A percentile compares a stretch with the other conserved stretches of the same genome.
Conservation (phyloP, 148 eudicot genomes). For the Chenopodium quinoa region DNA sequence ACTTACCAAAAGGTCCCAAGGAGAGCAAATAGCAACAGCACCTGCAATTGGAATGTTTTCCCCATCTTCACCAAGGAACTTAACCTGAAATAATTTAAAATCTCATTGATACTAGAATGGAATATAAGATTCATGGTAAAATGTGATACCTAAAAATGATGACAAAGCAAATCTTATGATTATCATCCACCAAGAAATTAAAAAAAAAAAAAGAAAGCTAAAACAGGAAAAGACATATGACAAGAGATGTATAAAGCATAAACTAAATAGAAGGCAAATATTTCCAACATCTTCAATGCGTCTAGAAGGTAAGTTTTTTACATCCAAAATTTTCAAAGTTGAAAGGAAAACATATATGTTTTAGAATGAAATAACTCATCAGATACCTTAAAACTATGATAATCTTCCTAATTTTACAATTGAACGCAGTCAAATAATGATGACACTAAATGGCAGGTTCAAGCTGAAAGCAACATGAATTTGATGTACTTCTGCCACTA, state of each 20-base stretch:
- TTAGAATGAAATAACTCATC: too few species aligned
- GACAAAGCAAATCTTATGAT: background rate
- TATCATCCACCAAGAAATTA: too few species aligned
- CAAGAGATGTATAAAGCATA: background rate
- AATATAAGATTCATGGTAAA: background rate
- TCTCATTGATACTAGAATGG: background rate
- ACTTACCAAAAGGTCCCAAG: constrained; percentile 98
- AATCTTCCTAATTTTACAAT: too few species aligned
- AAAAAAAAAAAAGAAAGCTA: too few species aligned
- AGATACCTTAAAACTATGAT: too few species aligned
- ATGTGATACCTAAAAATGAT: background rate
- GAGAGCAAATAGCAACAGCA: constrained; percentile 87
- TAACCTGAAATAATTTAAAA: constrained; percentile 47
- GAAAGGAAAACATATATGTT: background rate
- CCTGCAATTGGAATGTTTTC: constrained; percentile 80
- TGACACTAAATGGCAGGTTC: background rate
- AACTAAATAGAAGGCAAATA: background rate
- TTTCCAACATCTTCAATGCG: background rate
- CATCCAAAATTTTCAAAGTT: too few species aligned
- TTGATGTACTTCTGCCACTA: background rate
- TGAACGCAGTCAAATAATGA: background rate
- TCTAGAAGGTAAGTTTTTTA: background rate
- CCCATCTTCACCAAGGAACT: constrained; percentile 94
- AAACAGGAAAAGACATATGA: background rate
- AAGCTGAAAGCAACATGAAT: background rate